A percentile compares a stretch with the other conserved stretches of the same genome.
phyloP scores from a whole-genome alignment of 1,284 basidiomycete genomes.

The Chondrostereum purpureum region DNA sequence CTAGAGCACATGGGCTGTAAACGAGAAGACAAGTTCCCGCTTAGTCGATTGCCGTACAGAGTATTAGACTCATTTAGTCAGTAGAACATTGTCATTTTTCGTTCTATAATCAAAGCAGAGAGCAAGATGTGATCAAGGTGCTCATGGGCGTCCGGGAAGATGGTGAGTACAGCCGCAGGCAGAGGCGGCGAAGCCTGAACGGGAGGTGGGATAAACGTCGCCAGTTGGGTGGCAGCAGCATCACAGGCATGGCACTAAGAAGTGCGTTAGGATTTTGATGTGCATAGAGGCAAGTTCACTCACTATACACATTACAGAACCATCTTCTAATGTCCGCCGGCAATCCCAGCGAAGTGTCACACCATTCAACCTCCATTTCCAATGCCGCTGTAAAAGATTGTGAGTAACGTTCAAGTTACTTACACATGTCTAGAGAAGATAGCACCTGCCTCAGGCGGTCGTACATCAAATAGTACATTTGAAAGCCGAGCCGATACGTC shows the following conservation, averaged over 20 bases:
- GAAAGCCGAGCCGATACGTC: slow-evolving; percentile 29
- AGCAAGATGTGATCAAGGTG: slow-evolving; percentile 38
- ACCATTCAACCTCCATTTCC: slow-evolving; percentile 29
- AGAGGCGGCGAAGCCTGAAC: slow-evolving; percentile 34
- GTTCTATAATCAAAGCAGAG: slow-evolving; percentile 36
- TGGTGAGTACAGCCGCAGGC: slow-evolving; percentile 32
- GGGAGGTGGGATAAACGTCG: slow-evolving; percentile 38
- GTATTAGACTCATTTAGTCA: too few species aligned
- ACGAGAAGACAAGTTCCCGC: too few species aligned
- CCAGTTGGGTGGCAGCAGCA: slow-evolving; percentile 27
- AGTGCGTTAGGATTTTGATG: neutral
- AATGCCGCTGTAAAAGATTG: slow-evolving; percentile 28
- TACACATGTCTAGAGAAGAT: too few species aligned
- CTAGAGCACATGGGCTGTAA: too few species aligned
- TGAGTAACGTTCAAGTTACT: too few species aligned
- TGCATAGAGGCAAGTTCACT: slow-evolving; percentile 11
- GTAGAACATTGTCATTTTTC: slow-evolving; percentile 18
- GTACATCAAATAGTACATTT: slow-evolving; percentile 28
- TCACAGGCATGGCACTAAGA: slow-evolving; percentile 26
- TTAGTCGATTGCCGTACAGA: too few species aligned
- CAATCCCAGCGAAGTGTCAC: slow-evolving; percentile 37
- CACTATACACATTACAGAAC: slow-evolving; percentile 38
- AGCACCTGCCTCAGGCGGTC: slow-evolving; percentile 25
- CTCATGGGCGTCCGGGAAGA: slow-evolving; percentile 37
- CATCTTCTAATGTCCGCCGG: slow-evolving; percentile 33